phyloP scores from a whole-genome alignment of 2,329 filamentous ascomycete genomes.

The Fusarium virguliforme region DNA sequence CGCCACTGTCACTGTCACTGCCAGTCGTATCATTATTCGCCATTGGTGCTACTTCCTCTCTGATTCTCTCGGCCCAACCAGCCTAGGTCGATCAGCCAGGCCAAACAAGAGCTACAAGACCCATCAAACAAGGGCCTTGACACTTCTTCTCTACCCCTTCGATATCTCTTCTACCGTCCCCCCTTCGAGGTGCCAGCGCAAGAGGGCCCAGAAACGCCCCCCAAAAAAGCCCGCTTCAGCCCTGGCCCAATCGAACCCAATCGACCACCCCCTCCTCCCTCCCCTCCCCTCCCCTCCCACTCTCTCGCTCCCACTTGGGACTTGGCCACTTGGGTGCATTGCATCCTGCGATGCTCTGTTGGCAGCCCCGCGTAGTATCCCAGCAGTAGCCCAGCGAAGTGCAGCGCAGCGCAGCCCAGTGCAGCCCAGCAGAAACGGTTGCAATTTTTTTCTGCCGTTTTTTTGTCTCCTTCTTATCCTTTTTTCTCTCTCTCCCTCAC shows the following conservation, averaged over 20 bases:
- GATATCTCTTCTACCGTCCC: conserved; percentile 29
- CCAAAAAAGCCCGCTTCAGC: conserved; percentile 39
- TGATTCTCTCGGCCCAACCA: conserved; percentile 16
- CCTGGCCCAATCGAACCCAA: conserved; percentile 40
- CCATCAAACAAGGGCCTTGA: conserved; percentile 33
- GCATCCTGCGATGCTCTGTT: conserved; percentile 55
- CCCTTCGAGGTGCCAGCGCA: conserved; percentile 19
- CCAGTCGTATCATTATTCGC: conserved; percentile 10
- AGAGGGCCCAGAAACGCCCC: conserved; percentile 26
- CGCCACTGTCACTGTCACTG: conserved; percentile 17
- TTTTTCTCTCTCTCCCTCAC: conserved; percentile 21
- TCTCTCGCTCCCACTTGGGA: conserved; percentile 36
- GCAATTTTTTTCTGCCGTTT: conserved; percentile 47
- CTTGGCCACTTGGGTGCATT: conserved; percentile 53
- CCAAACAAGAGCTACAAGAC: conserved; percentile 17
- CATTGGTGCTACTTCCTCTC: conserved; percentile 21
- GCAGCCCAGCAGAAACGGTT: conserved; percentile 26
- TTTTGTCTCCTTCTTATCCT: conserved; percentile 48
- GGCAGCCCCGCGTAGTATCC: conserved; percentile 54
- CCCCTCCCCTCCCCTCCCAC: conserved; percentile 18
- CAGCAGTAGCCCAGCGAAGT: conserved; percentile 40
- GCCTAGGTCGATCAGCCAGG: conserved; percentile 36
- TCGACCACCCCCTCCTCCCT: conserved; percentile 36
- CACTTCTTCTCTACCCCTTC: conserved; percentile 41
- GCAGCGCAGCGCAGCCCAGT: conserved; percentile 3